Evolutionary conservation across 225 moss, liverwort and hornwort genomes (phyloP).

Genomic region (Physcomitrium patens): DNA sequence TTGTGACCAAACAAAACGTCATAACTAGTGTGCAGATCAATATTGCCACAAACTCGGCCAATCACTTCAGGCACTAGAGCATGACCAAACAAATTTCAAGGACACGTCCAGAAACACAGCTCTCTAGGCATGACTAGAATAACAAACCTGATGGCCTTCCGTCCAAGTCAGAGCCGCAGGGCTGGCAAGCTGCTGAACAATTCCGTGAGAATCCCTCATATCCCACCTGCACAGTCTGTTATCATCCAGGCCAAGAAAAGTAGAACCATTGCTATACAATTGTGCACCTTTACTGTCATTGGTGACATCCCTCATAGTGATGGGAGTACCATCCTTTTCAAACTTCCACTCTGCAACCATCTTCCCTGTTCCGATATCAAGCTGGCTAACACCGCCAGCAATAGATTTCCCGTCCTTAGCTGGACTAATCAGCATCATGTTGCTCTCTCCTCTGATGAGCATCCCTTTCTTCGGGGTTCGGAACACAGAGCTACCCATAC

Average conservation of each 20-base stretch:
- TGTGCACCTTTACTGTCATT: conserved; percentile 93
- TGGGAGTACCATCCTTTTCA: conserved; percentile 86
- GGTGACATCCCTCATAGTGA: conserved; percentile 87
- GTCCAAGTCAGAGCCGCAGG: conserved; percentile 75
- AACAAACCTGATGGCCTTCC: conserved; percentile 80
- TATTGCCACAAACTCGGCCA: not conserved
- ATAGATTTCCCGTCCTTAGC: conserved; percentile 53
- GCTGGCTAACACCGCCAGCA: conserved; percentile 87
- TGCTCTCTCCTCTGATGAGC: conserved; percentile 84
- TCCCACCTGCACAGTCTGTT: conserved; percentile 95
- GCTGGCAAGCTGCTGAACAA: conserved; percentile 90
- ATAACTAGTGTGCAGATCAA: not conserved
- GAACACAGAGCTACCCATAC: conserved; percentile 45
- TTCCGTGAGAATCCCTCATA: conserved; percentile 83
- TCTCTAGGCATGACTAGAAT: not conserved
- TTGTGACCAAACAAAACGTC: not conserved
- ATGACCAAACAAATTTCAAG: not conserved
- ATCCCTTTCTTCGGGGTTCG: conserved; percentile 92
- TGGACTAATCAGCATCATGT: conserved; percentile 94
- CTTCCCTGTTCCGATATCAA: conserved; percentile 81
- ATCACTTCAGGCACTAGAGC: not conserved
- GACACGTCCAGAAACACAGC: not conserved
- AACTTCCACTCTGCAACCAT: conserved; percentile 96
- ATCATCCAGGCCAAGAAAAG: conserved; percentile 93
- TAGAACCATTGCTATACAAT: conserved; percentile 58